Evolutionary conservation across 148 eudicot genomes (phyloP), one percentile per base, ranked within the genome.

Genomic region (Fallopia convolvulus): DNA sequence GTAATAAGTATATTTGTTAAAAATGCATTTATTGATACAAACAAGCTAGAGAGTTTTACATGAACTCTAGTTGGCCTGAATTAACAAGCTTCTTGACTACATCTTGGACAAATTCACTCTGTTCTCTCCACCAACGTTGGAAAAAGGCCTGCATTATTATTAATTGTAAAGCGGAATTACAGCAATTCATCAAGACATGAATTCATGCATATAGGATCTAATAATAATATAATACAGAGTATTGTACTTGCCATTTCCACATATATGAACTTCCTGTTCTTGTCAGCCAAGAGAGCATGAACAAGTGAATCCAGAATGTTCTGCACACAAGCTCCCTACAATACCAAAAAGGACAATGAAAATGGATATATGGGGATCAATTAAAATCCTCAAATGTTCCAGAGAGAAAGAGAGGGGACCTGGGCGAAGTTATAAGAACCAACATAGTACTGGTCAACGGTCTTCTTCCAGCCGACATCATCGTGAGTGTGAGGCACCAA

Each of bases 381-480:
- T 4, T 9, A 63, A 7, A 76, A 76, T 14, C 18, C 40, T 0
- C 1, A 26, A 44, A 8, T 15, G 63, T 21, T 52, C 0, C 20
- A 56, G 3, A 44, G 73, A 40, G 46, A 39, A 6, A 44, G 23
- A 15, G 50, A 32, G 33, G 2, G 73, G 3, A 95, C 99, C 99
- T 92, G 97, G 78, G 92, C 88, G 73, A 79, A 83, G 81, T 79
- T 87, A 76, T 95, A 89, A 39, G 97, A 82, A 75, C 99, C 97
- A 83, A 92, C 87, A 84, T 83, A 95, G 86, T 95, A 95, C 86
- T 95, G 97, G 86, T 95, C 99, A 83, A 95, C 72, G 0, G 97
- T 95, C 91, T 91, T 95, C 86, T 92, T 88, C 99, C 99, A 95
- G 72, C 99, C 99, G 36, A 92, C 97, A 70, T 95, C 99, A 76